These are phyloP conservation scores for Xerocomus brunneocitrinus DNA, from an alignment of 768 basidiomycete species.

Conservation along the genomic window DNA sequence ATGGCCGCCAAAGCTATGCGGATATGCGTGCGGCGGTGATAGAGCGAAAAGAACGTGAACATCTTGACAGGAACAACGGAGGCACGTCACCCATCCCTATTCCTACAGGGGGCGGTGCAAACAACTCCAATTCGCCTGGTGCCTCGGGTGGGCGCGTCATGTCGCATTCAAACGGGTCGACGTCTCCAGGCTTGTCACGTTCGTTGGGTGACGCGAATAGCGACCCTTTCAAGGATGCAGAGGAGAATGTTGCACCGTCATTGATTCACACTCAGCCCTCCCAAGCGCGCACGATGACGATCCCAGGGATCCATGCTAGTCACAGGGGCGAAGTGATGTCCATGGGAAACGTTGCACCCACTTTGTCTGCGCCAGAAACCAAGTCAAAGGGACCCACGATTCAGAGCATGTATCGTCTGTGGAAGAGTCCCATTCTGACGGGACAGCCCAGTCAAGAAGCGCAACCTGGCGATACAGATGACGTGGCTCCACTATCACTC, in stretches of 20 bases:
- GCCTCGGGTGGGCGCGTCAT: constrained; percentile 10
- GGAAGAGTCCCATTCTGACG: constrained; percentile 50
- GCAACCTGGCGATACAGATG: constrained; percentile 14
- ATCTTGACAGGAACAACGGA: constrained; percentile 13
- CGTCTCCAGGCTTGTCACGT: constrained; percentile 32
- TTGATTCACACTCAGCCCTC: constrained; percentile 72
- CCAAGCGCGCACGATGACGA: constrained; percentile 76
- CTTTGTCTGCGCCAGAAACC: constrained; percentile 37
- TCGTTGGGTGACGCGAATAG: constrained; percentile 23
- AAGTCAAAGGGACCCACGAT: constrained; percentile 49
- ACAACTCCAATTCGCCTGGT: constrained; percentile 21
- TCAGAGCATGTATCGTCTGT: constrained; percentile 68
- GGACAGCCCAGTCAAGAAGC: constrained; percentile 25
- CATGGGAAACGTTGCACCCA: constrained; percentile 65
- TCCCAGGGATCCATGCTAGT: constrained; percentile 82
- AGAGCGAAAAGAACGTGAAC: constrained; percentile 53
- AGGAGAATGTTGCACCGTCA: constrained; percentile 31
- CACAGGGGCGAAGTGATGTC: constrained; percentile 85
- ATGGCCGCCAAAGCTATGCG: constrained; percentile 59
- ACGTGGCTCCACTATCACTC: constrained; percentile 28
- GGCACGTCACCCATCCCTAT: constrained; percentile 33
- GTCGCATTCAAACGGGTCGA: constrained; percentile 23
- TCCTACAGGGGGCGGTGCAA: constrained; percentile 22
- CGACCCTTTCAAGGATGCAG: constrained; percentile 26
- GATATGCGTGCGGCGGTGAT: constrained; percentile 75